Base-by-base conservation (phyloP, 148 eudicot genomes). In the Chenopodium album region DNA sequence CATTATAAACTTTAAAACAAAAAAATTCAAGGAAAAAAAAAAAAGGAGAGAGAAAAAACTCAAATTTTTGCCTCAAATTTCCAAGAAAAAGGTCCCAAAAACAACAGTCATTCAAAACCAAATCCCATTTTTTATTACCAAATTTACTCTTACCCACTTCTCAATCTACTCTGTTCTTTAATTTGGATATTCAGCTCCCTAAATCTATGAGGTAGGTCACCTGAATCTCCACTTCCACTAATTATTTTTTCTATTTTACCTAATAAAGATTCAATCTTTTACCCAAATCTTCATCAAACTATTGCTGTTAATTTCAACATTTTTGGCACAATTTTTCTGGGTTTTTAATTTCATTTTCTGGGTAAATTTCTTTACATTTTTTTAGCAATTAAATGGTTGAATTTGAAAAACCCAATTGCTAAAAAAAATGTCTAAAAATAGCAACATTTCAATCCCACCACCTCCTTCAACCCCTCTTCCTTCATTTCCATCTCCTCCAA, bases 361-460 rank as follows among this genome's bases (percentile, higher is more conserved):
- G 66, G 67, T 71, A 23, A 10, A 79, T 79, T 28, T 44, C 23
- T 16, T 0, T 46, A n/a, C 29, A 32, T 41, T 13, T 62, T 59
- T 64, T 80, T 80, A 46, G 71, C 76, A 79, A 7, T 22, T 19
- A 54, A 26, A 72, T 19, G 52, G 82, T 56, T 78, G 23, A 50
- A 75, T 65, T 79, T 84, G 76, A 83, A 70, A 32, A 68, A 71
- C 73, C 48, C 78, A 82, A 9, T 82, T 76, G 64, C 54, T 71
- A 34, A 50, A 50, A 50, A 82, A 80, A 86, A 84, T 84, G 90
- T 63, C 78, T 29, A 65, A 82, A 79, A 84, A 52, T 50, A 83
- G 52, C 76, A 79, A 73, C 50, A 16, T 75, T 79, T 66, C 76
- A 70, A 71, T 81, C 7, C 72, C 80, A 37, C 78, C 86, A 85